Conservation (phyloP, 2,329 filamentous ascomycete species). For the Aspergillus transmontanensis region DNA sequence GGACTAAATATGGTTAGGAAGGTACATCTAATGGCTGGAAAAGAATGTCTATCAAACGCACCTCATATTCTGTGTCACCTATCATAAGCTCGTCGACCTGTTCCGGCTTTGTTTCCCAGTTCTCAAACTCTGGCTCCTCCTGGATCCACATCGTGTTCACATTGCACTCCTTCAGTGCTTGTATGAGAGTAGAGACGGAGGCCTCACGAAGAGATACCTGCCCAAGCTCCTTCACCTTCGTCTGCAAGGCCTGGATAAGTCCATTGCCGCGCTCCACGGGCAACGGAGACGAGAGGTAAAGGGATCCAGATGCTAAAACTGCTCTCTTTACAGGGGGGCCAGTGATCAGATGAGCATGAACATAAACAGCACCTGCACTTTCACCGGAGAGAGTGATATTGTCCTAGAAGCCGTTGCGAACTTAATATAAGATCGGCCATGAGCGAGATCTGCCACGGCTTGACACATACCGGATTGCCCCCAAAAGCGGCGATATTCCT, state of each 20-base stretch:
- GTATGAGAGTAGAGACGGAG: conserved; percentile 33
- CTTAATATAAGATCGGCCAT: neutral
- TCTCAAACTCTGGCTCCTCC: conserved; percentile 36
- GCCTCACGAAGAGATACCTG: conserved; percentile 33
- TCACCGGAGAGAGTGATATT: conserved; percentile 50
- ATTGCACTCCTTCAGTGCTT: conserved; percentile 38
- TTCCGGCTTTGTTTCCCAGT: conserved; percentile 41
- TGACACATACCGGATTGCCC: conserved; percentile 39
- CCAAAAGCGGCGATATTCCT: conserved; percentile 45
- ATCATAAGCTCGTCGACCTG: conserved; percentile 43
- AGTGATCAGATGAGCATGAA: conserved; percentile 45
- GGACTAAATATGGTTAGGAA: conserved; percentile 32
- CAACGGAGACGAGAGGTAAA: conserved; percentile 48
- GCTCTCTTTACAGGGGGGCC: conserved; percentile 36
- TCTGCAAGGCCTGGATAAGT: conserved; percentile 33
- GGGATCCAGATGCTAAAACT: conserved; percentile 46
- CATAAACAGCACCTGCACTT: conserved; percentile 51
- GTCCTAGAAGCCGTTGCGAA: conserved; percentile 22
- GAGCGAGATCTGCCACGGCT: neutral
- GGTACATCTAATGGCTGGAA: neutral
- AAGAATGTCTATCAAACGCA: conserved; percentile 12
- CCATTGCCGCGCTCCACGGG: conserved; percentile 36
- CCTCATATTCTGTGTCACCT: conserved; percentile 50
- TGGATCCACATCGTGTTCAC: conserved; percentile 49
- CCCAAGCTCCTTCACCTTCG: conserved; percentile 29